Conservation (phyloP, 2,329 filamentous ascomycete genomes). For the Macroventuria anomochaeta region DNA sequence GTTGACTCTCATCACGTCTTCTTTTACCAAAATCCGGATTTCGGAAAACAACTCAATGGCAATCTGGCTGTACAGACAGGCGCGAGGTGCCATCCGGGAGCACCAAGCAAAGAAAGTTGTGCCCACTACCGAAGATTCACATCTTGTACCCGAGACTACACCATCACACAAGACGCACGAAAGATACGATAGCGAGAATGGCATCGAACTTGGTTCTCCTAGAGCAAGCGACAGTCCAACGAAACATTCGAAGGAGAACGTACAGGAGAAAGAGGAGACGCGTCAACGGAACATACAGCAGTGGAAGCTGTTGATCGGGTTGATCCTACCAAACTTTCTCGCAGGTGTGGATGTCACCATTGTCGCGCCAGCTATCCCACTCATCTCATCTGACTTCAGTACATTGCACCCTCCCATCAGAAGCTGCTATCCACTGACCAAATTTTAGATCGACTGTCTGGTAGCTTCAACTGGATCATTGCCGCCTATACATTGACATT, state of each 20-base stretch:
- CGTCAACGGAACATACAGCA: conserved; percentile 54
- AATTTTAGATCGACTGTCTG: conserved; percentile 61
- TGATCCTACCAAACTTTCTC: conserved; percentile 66
- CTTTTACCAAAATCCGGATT: background rate
- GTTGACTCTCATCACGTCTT: background rate
- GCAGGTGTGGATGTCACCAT: conserved; percentile 71
- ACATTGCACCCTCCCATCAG: background rate
- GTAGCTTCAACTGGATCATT: conserved; percentile 65
- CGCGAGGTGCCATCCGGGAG: conserved; percentile 31
- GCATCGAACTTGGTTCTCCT: conserved; percentile 3
- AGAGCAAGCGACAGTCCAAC: conserved; percentile 2
- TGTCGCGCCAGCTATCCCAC: conserved; percentile 65
- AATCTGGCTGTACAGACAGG: conserved; percentile 34
- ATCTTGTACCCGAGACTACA: conserved; percentile 30
- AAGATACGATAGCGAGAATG: background rate
- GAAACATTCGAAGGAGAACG: conserved; percentile 7
- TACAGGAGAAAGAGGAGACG: conserved; percentile 20
- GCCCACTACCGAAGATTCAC: conserved; percentile 32
- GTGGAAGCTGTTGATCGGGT: conserved; percentile 65
- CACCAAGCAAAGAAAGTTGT: conserved; percentile 29
- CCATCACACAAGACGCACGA: conserved; percentile 2
- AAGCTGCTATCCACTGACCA: conserved; percentile 2
- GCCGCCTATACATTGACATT: conserved; percentile 72
- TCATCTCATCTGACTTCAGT: conserved; percentile 71
- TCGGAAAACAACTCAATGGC: conserved; percentile 1